Conservation (phyloP, 179 eudicot genomes). For the Gypsophila paniculata region DNA sequence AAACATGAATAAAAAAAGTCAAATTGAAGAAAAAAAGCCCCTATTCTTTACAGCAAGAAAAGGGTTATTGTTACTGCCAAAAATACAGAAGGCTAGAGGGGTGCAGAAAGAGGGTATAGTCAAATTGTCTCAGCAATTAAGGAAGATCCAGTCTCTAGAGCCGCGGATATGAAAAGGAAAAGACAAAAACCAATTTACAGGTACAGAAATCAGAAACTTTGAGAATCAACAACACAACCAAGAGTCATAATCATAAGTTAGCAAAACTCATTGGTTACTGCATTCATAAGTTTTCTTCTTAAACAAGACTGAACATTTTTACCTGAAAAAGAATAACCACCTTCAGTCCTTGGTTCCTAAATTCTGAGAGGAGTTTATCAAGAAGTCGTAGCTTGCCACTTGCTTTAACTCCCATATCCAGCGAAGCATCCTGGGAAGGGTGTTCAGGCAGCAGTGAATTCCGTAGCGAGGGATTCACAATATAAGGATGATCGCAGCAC, state of each 20-base stretch:
- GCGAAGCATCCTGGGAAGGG: slow-evolving; percentile 26
- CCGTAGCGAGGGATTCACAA: slow-evolving; percentile 50
- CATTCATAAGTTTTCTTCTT: background rate
- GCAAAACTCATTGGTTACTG: background rate
- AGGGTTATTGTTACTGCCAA: background rate
- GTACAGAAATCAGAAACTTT: background rate
- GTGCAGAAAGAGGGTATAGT: background rate
- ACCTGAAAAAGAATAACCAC: slow-evolving; percentile 84
- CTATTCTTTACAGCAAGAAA: background rate
- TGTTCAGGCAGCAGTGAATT: slow-evolving; percentile 34
- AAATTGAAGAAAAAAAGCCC: background rate
- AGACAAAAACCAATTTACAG: background rate
- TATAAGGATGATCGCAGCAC: slow-evolving; percentile 95
- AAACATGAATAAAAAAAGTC: background rate
- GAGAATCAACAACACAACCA: slow-evolving; percentile 1
- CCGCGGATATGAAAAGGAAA: background rate
- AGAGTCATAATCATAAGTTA: background rate
- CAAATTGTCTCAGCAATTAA: background rate
- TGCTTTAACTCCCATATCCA: slow-evolving; percentile 72
- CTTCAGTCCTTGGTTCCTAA: slow-evolving; percentile 44
- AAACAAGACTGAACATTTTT: slow-evolving; percentile 5
- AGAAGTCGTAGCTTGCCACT: slow-evolving; percentile 83
- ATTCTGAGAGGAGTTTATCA: slow-evolving; percentile 56
- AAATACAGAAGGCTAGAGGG: background rate
- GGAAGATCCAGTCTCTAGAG: background rate